Evolutionary conservation across 345 rosid genomes (phyloP).

Genomic region (Aquilaria malaccensis): DNA sequence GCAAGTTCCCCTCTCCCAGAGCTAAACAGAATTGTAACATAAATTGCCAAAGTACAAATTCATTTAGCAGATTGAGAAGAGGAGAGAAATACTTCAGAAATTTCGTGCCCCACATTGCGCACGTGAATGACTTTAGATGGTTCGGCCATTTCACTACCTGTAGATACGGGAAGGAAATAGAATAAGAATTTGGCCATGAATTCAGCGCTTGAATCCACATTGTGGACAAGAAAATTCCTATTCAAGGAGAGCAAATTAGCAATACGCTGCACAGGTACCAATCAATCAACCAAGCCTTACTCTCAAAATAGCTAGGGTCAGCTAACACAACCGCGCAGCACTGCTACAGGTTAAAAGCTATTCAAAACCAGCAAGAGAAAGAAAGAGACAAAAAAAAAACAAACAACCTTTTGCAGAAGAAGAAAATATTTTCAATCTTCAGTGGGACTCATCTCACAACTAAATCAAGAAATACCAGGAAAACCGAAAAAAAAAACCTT

Average conservation of each 20-base stretch:
- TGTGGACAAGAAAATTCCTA: not conserved
- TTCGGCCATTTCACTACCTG: conserved; percentile 55
- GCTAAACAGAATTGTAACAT: no score
- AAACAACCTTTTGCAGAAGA: not conserved
- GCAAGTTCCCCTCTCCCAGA: no score
- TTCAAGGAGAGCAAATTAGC: not conserved
- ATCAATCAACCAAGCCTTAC: no score
- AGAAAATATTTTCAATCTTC: not conserved
- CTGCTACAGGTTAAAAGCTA: no score
- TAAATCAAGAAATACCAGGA: conserved; percentile 3
- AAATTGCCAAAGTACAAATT: no score
- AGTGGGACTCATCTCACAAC: conserved; percentile 4
- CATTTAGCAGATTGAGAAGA: not conserved
- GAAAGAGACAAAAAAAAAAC: no score
- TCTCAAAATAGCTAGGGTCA: no score
- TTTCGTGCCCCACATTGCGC: conserved; percentile 96
- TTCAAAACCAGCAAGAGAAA: no score
- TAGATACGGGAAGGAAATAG: conserved; percentile 6
- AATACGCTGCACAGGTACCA: no score
- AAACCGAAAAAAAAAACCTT: not conserved
- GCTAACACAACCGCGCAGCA: no score
- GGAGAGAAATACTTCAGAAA: conserved; percentile 65
- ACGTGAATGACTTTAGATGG: conserved; percentile 96
- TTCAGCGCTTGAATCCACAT: conserved; percentile 7
- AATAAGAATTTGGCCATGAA: conserved; percentile 6